Evolutionary conservation across 2,329 filamentous ascomycete genomes (phyloP).

Genomic region (Ceratocystis harringtonii): DNA sequence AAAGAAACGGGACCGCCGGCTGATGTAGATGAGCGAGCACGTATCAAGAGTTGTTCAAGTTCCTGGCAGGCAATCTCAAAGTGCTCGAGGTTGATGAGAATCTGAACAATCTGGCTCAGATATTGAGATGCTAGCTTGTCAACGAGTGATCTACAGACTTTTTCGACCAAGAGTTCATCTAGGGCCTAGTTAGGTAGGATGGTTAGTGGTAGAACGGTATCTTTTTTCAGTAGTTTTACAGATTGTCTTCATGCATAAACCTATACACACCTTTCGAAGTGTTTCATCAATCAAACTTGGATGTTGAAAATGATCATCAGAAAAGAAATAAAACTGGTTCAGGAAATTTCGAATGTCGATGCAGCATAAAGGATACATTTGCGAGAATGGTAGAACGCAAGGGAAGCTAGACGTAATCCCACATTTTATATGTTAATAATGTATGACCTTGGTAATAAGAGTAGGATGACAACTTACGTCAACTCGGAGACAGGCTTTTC

Average conservation of each 20-base stretch:
- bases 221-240: neutral
- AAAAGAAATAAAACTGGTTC: conserved; percentile 97
- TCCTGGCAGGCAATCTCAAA: conserved; percentile 89
- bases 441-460: neutral
- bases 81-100: conserved; percentile 92
- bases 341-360: conserved; percentile 96
- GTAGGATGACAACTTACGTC: conserved; percentile 35
- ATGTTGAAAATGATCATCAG: conserved; percentile 88
- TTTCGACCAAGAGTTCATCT: conserved; percentile 85
- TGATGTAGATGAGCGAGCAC: conserved; percentile 67
- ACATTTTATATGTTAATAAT: conserved; percentile 19
- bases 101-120: conserved; percentile 93
- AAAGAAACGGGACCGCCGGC: conserved; percentile 68
- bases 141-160: conserved; percentile 81
- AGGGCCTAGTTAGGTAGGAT: conserved; percentile 44
- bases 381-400: conserved; percentile 89
- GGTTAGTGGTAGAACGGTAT: neutral
- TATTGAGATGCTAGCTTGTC: conserved; percentile 85
- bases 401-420: conserved; percentile 52
- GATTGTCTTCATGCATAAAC: no score
- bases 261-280: conserved; percentile 47
- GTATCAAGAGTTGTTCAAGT: conserved; percentile 70
- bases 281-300: conserved; percentile 83
- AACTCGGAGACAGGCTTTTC: conserved; percentile 64
- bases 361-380: conserved; percentile 97